phyloP scores from a whole-genome alignment of 768 basidiomycete species.

The Tylopilus sp. region DNA sequence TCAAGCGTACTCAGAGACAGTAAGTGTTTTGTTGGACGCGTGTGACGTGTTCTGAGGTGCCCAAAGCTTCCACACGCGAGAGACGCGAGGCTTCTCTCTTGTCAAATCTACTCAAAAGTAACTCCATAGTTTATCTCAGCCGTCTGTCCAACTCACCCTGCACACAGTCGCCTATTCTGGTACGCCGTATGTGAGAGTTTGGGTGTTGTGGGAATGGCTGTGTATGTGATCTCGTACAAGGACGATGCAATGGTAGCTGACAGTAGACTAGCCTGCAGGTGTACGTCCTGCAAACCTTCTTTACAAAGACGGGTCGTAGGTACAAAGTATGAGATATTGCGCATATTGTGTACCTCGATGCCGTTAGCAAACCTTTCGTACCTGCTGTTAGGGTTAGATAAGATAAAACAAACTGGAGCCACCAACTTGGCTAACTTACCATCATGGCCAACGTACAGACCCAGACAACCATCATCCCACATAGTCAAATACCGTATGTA shows the following conservation, averaged over 20 bases:
- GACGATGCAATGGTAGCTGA: slow-evolving; percentile 8
- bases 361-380: not conserved
- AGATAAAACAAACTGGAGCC: slow-evolving; percentile 5
- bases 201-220: slow-evolving; percentile 79
- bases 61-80: slow-evolving; percentile 85
- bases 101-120: slow-evolving; percentile 90
- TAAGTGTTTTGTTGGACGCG: slow-evolving; percentile 39
- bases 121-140: slow-evolving; percentile 4
- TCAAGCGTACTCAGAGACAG: slow-evolving; percentile 94
- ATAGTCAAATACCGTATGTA: slow-evolving; percentile 61
- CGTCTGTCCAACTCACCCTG: not conserved
- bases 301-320: slow-evolving; percentile 86
- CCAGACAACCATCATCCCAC: slow-evolving; percentile 85
- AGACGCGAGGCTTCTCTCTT: slow-evolving; percentile 90
- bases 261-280: slow-evolving; percentile 66
- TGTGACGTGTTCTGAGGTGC: slow-evolving; percentile 2
- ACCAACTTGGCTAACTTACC: no score
- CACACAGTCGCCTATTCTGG: slow-evolving; percentile 83
- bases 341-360: slow-evolving; percentile 7
- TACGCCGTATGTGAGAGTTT: slow-evolving; percentile 81
- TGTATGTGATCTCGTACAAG: slow-evolving; percentile 49
- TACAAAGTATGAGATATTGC: slow-evolving; percentile 68
- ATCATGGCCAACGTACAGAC: slow-evolving; percentile 24
- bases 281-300: slow-evolving; percentile 93
- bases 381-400: not conserved